Conservation (phyloP, 257 asterid genomes). For the Knoxia roxburghii region DNA sequence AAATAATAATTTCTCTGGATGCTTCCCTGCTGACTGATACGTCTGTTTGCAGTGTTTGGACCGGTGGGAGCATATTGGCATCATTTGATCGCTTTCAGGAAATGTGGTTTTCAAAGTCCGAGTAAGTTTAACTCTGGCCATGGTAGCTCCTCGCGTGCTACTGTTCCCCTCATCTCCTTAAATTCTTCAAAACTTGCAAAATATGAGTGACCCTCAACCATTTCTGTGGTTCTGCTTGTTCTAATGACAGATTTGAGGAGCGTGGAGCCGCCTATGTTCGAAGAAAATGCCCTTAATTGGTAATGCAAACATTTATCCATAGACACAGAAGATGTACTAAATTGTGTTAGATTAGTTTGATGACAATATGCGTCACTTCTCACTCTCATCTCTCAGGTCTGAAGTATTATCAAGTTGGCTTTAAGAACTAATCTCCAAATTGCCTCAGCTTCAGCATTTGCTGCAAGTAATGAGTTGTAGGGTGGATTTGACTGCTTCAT, state of each 20-base stretch:
- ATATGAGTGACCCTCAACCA: not conserved
- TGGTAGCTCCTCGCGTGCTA: not conserved
- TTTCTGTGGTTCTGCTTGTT: constrained; percentile 5
- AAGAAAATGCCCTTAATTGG: constrained; percentile 70
- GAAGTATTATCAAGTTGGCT: not conserved
- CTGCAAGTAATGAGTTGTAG: not conserved
- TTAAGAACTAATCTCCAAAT: too few species aligned
- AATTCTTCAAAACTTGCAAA: not conserved
- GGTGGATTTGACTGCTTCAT: not conserved
- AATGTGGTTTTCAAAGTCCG: constrained; percentile 98
- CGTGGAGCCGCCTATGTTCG: constrained; percentile 87
- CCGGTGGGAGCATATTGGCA: constrained; percentile 97
- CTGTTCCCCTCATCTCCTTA: not conserved
- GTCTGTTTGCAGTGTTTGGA: constrained; percentile 72
- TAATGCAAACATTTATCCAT: not conserved
- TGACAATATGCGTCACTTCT: too few species aligned
- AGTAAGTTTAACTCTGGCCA: constrained; percentile 42
- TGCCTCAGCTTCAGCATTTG: not conserved
- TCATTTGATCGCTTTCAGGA: constrained; percentile 98
- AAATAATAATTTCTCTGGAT: not conserved
- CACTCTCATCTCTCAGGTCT: too few species aligned
- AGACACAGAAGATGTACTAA: not conserved
- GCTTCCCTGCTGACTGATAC: constrained; percentile 10
- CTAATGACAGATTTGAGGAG: constrained; percentile 64
- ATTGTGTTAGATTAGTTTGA: constrained; percentile 2